Percentiles rank a stretch among this genome's conserved stretches.
phyloP scores from a whole-genome alignment of 371 early-diverging fungal species.

The Rhizopus sp. region DNA sequence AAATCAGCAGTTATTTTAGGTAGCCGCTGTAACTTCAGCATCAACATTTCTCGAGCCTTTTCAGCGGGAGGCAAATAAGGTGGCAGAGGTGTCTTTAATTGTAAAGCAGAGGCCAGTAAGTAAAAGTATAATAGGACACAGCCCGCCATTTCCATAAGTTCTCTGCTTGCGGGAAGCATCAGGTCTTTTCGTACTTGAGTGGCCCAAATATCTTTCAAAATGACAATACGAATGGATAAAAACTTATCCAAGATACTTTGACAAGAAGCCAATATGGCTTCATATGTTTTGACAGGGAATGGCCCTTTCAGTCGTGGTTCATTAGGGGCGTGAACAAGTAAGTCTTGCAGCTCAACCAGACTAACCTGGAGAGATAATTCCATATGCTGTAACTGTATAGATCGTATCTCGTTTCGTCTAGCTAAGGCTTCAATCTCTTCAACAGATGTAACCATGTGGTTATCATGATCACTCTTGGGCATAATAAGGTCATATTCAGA shows the following conservation, averaged over 20 bases:
- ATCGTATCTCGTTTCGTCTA: constrained; percentile 36
- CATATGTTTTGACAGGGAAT: constrained; percentile 71
- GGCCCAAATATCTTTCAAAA: constrained; percentile 66
- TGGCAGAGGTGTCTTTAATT: constrained; percentile 82
- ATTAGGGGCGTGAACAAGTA: constrained; percentile 71
- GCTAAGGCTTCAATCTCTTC: constrained; percentile 33
- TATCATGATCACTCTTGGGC: constrained; percentile 3
- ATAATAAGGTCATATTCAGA: constrained; percentile 26
- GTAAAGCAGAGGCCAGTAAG: constrained; percentile 74
- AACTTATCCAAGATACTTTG: constrained; percentile 79
- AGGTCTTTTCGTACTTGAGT: constrained; percentile 55
- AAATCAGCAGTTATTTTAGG: constrained; percentile 50
- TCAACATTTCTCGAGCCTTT: constrained; percentile 46
- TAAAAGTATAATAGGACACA: constrained; percentile 77
- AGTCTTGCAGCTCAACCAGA: constrained; percentile 60
- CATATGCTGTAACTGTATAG: constrained; percentile 57
- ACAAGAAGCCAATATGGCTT: constrained; percentile 65
- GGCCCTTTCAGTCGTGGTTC: constrained; percentile 86
- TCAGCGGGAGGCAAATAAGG: constrained; percentile 75
- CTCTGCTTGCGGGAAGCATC: constrained; percentile 57
- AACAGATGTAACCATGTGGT: constrained; percentile 20
- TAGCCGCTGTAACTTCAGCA: constrained; percentile 54
- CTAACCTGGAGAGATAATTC: constrained; percentile 71
- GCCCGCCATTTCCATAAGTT: constrained; percentile 70
- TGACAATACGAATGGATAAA: constrained; percentile 67